Percentiles rank a stretch among this genome's conserved stretches.
Evolutionary conservation across 768 basidiomycete species (phyloP).

Genomic region (Boletus coccyginus): DNA sequence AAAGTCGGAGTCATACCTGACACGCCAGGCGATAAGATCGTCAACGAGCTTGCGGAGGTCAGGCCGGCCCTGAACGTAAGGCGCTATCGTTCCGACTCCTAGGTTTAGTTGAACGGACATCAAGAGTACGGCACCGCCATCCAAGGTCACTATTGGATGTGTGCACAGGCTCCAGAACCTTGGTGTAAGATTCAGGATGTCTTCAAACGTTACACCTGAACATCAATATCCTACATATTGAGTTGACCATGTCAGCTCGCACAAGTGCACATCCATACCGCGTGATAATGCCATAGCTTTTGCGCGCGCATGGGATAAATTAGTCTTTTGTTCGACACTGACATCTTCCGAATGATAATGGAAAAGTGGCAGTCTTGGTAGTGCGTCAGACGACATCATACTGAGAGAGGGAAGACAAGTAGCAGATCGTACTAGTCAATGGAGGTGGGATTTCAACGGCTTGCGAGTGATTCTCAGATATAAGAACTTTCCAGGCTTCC

Average conservation of each 20-base stretch:
- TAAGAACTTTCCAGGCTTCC: not conserved
- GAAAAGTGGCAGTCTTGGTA: not conserved
- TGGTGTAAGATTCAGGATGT: not conserved
- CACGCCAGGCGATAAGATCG: not conserved
- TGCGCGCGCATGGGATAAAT: constrained; percentile 1
- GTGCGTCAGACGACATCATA: not conserved
- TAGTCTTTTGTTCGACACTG: not conserved
- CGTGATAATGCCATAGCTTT: not conserved
- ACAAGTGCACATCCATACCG: not conserved
- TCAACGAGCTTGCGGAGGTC: constrained; percentile 1
- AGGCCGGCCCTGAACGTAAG: not conserved
- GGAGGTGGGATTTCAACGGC: not conserved
- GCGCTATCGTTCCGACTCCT: not conserved
- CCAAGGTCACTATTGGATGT: not conserved
- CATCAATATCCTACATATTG: not conserved
- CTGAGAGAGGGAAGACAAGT: not conserved
- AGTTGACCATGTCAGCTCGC: not conserved
- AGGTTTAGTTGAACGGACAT: not conserved
- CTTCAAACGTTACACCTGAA: not conserved
- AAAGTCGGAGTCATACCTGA: not conserved
- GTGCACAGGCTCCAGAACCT: not conserved
- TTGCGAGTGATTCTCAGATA: not conserved
- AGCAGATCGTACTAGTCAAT: not conserved
- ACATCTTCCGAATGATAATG: not conserved
- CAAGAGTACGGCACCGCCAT: not conserved